Percentiles rank a stretch among this genome's conserved stretches.
These are phyloP conservation scores for Brassica rapa DNA, from an alignment of 345 rosid species.

Conservation along the genomic window DNA sequence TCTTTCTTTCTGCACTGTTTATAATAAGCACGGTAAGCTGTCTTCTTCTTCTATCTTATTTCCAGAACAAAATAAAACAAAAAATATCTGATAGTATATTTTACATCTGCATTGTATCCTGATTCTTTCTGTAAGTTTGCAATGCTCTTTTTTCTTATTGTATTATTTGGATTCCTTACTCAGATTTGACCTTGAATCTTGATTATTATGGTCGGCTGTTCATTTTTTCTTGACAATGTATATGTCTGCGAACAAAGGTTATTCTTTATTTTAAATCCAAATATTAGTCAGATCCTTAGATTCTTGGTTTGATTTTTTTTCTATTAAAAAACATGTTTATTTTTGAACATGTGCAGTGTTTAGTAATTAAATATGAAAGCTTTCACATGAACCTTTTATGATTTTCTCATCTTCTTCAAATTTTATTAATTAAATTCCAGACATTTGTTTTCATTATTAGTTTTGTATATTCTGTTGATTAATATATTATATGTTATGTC, in stretches of 20 bases:
- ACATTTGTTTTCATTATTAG: not conserved
- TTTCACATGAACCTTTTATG: not conserved
- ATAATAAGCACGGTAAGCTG: not conserved
- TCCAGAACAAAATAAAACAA: not conserved
- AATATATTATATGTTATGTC: not conserved
- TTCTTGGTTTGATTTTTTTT: not conserved
- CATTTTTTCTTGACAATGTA: not conserved
- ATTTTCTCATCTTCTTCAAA: not conserved
- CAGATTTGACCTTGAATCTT: not conserved
- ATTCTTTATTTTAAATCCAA: not conserved
- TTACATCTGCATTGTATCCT: not conserved
- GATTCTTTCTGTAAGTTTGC: not conserved
- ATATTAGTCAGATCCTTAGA: slow-evolving; percentile 11
- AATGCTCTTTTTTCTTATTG: not conserved
- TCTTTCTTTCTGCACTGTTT: not conserved
- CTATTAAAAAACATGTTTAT: not conserved
- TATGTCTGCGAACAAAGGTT: not conserved
- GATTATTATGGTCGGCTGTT: not conserved
- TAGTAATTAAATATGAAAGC: slow-evolving; percentile 3
- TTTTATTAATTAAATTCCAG: not conserved
- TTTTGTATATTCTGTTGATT: not conserved
- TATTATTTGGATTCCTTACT: not conserved
- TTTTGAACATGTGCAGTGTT: not conserved
- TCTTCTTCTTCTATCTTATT: not conserved
- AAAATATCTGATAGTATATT: not conserved